A percentile compares a stretch with the other conserved stretches of the same genome.
phyloP scores from a whole-genome alignment of 495 filamentous ascomycete species.

The Neurospora cerealis region DNA sequence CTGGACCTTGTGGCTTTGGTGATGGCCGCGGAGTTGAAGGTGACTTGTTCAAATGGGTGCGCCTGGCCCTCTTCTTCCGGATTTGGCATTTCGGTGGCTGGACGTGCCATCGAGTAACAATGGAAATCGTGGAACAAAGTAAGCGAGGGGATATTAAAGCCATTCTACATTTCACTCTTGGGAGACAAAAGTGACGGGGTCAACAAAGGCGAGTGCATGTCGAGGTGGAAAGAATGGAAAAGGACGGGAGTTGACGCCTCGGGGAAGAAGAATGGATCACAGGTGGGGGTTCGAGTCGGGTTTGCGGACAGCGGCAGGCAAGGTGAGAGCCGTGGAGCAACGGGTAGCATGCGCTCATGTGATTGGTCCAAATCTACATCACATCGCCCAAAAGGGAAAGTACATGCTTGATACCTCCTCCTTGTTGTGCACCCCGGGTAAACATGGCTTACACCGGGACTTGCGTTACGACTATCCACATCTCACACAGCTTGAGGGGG shows the following conservation, averaged over 20 bases:
- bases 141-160: neutral
- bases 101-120: neutral
- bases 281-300: neutral
- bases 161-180: neutral
- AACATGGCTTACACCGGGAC: too few species aligned
- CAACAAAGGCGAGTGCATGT: neutral
- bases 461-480: too few species aligned
- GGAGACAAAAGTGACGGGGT: neutral
- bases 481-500: neutral
- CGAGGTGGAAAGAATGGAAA: neutral
- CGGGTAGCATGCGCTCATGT: neutral
- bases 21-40: neutral
- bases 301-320: neutral
- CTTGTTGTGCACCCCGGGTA: too few species aligned
- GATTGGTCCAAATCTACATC: neutral
- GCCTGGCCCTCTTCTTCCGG: neutral
- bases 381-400: neutral
- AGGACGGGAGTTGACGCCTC: neutral
- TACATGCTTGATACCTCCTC: neutral
- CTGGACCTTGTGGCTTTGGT: neutral
- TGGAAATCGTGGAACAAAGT: neutral
- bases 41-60: neutral
- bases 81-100: neutral
- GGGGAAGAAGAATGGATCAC: neutral
- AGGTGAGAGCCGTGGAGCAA: neutral